A percentile compares a stretch with the other conserved stretches of the same genome.
phyloP scores from a whole-genome alignment of 768 basidiomycete genomes.

The Mrakia gelida region DNA sequence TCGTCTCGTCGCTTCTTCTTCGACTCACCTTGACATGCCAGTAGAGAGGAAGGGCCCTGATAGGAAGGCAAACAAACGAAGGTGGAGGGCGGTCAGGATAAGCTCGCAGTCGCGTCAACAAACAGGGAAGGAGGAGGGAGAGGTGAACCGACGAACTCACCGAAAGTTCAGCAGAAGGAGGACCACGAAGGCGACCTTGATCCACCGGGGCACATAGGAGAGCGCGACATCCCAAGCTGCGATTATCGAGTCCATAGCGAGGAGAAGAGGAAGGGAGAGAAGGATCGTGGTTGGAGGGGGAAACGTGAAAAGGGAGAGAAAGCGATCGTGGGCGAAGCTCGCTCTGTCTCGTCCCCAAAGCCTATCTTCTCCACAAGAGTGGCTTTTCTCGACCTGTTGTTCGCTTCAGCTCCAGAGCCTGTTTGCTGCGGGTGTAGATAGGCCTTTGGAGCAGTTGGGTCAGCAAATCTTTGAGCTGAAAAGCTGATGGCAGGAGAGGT shows the following conservation, averaged over 20 bases:
- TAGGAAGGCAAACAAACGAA: neutral
- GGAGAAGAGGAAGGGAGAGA: neutral
- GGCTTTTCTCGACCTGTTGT: no score
- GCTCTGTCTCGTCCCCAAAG: no score
- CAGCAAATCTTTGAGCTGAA: no score
- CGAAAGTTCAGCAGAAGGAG: constrained; percentile 3
- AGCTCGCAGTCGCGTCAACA: neutral
- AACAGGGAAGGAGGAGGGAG: neutral
- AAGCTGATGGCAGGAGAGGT: no score
- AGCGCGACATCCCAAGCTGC: neutral
- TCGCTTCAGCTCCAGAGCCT: no score
- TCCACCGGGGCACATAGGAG: constrained; percentile 3
- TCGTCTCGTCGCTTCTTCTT: neutral
- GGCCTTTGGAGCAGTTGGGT: no score
- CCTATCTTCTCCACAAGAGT: no score
- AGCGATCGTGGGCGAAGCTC: no score
- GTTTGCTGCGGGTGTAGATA: no score
- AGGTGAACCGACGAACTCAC: neutral
- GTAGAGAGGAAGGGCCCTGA: neutral
- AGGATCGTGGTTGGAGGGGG: neutral
- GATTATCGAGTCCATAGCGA: neutral
- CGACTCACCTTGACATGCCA: neutral
- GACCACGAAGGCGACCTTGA: constrained; percentile 16
- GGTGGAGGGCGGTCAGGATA: neutral
- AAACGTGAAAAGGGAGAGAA: no score